Evolutionary conservation across 148 eudicot species (phyloP), one percentile per base, ranked within the genome.

Genomic region (Mesembryanthemum crystallinum): DNA sequence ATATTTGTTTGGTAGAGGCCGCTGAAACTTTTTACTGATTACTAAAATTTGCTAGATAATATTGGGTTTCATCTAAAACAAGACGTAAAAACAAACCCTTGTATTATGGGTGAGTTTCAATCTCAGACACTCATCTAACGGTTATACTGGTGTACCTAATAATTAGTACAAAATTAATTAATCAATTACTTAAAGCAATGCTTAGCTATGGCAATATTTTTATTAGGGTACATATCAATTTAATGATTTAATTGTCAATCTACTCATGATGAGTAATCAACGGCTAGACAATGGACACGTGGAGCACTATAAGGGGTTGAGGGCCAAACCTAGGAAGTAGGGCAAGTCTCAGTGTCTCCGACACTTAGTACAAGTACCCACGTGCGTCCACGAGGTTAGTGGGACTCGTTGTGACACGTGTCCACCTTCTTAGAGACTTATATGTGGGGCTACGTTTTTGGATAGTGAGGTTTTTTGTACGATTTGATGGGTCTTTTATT

Each of bases 321-420:
- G 24, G 45, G 67, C 47, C 66, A 55, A n/a, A 70, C 62, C 25
- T 60, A 2, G 81, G 52, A 39, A 72, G 43, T 0, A 8, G 71
- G 15, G 45, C 29, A 49, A 75, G 78, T 79, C 75, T 62, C 70
- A 59, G 54, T 75, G 78, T 74, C 69, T 69, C 78, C 62, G 78
- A 75, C 78, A 80, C 20, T 43, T 63, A 69, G 82, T 80, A 80
- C 82, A 80, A 67, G 15, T 62, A 28, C 20, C 72, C 82, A 80
- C 82, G 82, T 80, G 82, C 65, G 20, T 1, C 7, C 82, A 68
- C 42, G 57, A 69, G 20, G 37, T 52, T 79, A 54, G 74, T 74
- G 82, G 82, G 70, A 23, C 71, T 28, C 35, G 0, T 14, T 10
- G 6, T 0, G 45, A 39, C 81, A 78, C 77, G 73, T 79, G 77